Evolutionary conservation across 257 asterid species (phyloP).

Genomic region (Ophiorrhiza pumila): DNA sequence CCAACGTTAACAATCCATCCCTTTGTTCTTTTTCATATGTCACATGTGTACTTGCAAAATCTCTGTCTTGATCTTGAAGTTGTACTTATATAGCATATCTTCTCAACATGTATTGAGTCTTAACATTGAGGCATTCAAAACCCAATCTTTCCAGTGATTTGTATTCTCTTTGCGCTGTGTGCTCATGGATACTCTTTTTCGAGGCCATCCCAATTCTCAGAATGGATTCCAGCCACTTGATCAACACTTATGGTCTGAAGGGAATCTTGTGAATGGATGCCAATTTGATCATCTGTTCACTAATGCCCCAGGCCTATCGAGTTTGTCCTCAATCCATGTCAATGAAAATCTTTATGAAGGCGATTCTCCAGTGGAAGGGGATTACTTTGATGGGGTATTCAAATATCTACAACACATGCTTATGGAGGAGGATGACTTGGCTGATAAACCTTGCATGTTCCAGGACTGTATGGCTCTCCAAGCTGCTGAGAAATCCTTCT

Average conservation of each 20-base stretch:
- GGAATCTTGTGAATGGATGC: not conserved
- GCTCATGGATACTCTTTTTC: constrained; percentile 6
- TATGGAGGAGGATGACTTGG: constrained; percentile 68
- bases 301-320: not conserved
- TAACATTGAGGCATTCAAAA: not conserved
- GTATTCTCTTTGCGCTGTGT: not conserved
- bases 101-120: not conserved
- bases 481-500: constrained; percentile 66
- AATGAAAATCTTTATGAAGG: not conserved
- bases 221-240: not conserved
- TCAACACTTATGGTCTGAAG: not conserved
- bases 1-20: constrained; percentile 2
- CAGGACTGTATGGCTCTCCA: constrained; percentile 65
- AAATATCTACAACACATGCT: constrained; percentile 59
- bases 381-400: constrained; percentile 53
- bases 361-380: constrained; percentile 33
- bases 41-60: not conserved
- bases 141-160: not conserved
- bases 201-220: not conserved
- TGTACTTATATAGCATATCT: not conserved
- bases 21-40: not conserved
- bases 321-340: not conserved
- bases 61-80: not conserved
- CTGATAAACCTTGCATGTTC: constrained; percentile 44
- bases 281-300: not conserved